phyloP scores from a whole-genome alignment of 2,329 filamentous ascomycete genomes.

The Sporothrix variecibatus region DNA sequence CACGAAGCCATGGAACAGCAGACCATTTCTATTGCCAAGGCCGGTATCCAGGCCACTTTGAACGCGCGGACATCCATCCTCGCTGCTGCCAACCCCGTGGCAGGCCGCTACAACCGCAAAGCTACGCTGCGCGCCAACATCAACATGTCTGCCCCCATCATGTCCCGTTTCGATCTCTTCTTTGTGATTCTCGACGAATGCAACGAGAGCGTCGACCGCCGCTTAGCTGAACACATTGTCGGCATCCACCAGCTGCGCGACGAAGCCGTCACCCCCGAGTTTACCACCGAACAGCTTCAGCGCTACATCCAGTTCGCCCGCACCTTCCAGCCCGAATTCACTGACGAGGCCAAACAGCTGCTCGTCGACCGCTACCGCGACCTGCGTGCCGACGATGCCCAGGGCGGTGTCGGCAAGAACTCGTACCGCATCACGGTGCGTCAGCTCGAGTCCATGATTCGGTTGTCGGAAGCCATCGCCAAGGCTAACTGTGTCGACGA shows the following conservation, averaged over 20 bases:
- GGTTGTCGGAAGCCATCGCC: slow-evolving; percentile 94
- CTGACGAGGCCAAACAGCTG: slow-evolving; percentile 77
- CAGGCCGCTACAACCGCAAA: slow-evolving; percentile 96
- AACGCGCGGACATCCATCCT: slow-evolving; percentile 95
- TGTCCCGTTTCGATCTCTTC: slow-evolving; percentile 98
- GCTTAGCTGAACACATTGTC: slow-evolving; percentile 93
- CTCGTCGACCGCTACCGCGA: slow-evolving; percentile 96
- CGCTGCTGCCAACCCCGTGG: slow-evolving; percentile 92
- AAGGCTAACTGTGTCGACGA: slow-evolving; percentile 97
- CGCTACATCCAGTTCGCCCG: slow-evolving; percentile 95
- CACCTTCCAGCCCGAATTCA: slow-evolving; percentile 93
- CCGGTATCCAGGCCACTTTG: slow-evolving; percentile 94
- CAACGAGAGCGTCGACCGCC: slow-evolving; percentile 86
- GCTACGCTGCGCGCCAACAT: slow-evolving; percentile 90
- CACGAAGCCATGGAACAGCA: slow-evolving; percentile 99
- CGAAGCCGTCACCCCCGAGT: slow-evolving; percentile 86
- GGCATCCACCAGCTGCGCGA: slow-evolving; percentile 90
- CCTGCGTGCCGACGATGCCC: slow-evolving; percentile 86
- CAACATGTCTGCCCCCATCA: slow-evolving; percentile 98
- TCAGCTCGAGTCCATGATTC: slow-evolving; percentile 94
- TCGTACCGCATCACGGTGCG: slow-evolving; percentile 97
- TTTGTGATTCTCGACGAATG: slow-evolving; percentile 97
- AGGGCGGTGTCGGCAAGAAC: slow-evolving; percentile 90
- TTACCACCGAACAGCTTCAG: slow-evolving; percentile 93
- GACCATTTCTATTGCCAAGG: slow-evolving; percentile 98